phyloP scores from a whole-genome alignment of 2,329 filamentous ascomycete species.

The Salinomyces thailandicus region DNA sequence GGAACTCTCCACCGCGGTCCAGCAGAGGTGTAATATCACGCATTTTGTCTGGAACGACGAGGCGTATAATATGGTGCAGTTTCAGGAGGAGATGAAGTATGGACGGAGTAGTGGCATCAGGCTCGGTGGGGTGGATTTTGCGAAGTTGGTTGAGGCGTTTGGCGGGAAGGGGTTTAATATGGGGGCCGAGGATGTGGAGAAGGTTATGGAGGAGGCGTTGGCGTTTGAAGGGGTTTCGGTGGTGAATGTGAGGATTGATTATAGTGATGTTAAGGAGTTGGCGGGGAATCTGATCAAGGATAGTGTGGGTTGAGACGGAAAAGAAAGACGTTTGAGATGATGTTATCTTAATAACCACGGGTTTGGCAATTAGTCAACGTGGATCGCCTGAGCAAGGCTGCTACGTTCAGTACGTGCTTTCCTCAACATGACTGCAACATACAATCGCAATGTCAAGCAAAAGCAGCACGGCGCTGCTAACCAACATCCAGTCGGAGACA shows the following conservation, averaged over 20 bases:
- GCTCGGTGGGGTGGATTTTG: slow-evolving; percentile 40
- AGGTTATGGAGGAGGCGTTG: slow-evolving; percentile 36
- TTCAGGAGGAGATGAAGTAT: slow-evolving; percentile 43
- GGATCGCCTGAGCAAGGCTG: too few relatives aligned
- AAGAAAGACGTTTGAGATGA: too few relatives aligned
- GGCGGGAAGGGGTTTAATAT: slow-evolving; percentile 38
- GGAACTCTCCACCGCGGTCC: slow-evolving; percentile 38
- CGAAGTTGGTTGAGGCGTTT: slow-evolving; percentile 38
- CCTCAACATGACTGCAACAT: too few relatives aligned
- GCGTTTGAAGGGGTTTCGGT: slow-evolving; percentile 33
- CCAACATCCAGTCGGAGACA: too few relatives aligned
- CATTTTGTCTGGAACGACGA: slow-evolving; percentile 44
- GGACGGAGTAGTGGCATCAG: slow-evolving; percentile 36
- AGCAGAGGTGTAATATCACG: slow-evolving; percentile 39
- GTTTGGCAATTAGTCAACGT: too few relatives aligned
- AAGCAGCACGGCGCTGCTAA: too few relatives aligned
- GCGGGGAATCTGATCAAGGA: slow-evolving; percentile 32
- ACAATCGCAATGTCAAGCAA: too few relatives aligned
- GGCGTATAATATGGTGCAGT: slow-evolving; percentile 43
- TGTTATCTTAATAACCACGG: too few relatives aligned
- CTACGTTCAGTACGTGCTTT: too few relatives aligned
- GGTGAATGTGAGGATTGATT: slow-evolving; percentile 41
- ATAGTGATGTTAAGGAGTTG: slow-evolving; percentile 32
- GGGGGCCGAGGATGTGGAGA: slow-evolving; percentile 31
- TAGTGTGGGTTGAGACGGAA: slow-evolving; percentile 22